phyloP scores from a whole-genome alignment of 306 rosid species.

The Quercus rubra region DNA sequence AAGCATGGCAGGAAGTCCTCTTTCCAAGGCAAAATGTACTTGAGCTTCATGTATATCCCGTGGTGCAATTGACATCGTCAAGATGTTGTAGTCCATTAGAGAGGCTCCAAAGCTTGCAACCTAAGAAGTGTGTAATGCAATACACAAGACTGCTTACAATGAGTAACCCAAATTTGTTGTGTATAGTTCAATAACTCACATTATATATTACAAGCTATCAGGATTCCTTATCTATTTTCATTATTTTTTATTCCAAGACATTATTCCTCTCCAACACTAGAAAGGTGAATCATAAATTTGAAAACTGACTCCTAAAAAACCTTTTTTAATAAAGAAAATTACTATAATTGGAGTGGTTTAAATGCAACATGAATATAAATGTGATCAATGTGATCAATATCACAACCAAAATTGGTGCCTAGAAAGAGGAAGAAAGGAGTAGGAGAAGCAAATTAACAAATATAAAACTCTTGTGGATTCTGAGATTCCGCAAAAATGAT shows the following conservation, averaged over 20 bases:
- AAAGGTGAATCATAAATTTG: not conserved
- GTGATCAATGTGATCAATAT: not conserved
- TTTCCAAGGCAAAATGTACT: conserved; percentile 56
- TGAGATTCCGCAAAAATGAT: no score
- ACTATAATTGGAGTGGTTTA: not conserved
- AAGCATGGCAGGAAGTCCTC: conserved; percentile 68
- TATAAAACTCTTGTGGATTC: no score
- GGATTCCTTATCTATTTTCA: not conserved
- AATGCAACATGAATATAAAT: not conserved
- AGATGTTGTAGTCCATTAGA: conserved; percentile 37
- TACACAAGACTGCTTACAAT: not conserved
- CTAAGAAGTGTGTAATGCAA: conserved; percentile 9
- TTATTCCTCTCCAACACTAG: not conserved
- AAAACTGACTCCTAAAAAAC: not conserved
- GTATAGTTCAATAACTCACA: not conserved
- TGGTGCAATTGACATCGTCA: conserved; percentile 61
- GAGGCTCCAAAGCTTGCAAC: conserved; percentile 70
- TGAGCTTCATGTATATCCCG: conserved; percentile 54
- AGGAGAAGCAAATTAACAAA: not conserved
- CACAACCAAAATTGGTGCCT: not conserved
- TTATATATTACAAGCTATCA: not conserved
- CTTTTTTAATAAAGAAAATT: not conserved
- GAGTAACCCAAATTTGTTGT: not conserved
- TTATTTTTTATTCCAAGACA: not conserved
- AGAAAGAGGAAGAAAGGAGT: not conserved